These are phyloP conservation scores for Mrakia frigida DNA, from an alignment of 768 basidiomycete genomes.

Conservation along the genomic window DNA sequence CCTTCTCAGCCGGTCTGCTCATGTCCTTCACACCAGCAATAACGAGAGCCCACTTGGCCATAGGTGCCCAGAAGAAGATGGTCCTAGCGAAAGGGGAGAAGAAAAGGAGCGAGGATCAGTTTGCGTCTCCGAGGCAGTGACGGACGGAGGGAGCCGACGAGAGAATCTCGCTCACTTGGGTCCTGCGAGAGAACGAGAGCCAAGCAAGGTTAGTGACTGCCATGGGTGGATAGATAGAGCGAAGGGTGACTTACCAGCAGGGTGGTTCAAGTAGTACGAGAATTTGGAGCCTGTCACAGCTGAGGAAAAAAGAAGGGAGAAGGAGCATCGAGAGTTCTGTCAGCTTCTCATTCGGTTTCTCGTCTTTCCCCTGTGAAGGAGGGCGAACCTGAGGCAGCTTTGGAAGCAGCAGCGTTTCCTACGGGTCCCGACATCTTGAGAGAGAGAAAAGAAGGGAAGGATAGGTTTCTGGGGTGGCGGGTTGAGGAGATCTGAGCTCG, in stretches of 20 bases:
- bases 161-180: slow-evolving; percentile 39
- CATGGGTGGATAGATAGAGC: neutral
- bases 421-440: slow-evolving; percentile 12
- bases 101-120: neutral
- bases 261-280: slow-evolving; percentile 82
- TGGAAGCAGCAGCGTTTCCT: neutral
- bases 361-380: neutral
- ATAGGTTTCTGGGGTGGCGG: neutral
- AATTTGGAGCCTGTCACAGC: slow-evolving; percentile 71
- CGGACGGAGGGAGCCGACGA: neutral
- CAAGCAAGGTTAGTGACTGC: neutral
- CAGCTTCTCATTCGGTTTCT: neutral
- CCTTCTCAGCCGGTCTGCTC: slow-evolving; percentile 81
- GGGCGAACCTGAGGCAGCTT: neutral
- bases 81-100: slow-evolving; percentile 38
- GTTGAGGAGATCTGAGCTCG: too few species aligned
- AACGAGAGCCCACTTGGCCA: slow-evolving; percentile 48
- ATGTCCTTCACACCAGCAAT: slow-evolving; percentile 62
- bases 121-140: too few species aligned
- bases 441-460: neutral
- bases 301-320: neutral
- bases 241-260: slow-evolving; percentile 60
- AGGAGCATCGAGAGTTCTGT: neutral
- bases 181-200: slow-evolving; percentile 27
- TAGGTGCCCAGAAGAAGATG: slow-evolving; percentile 90